These are phyloP conservation scores for Stemphylium beticola DNA, from an alignment of 2,329 filamentous ascomycete genomes.

Conservation along the genomic window DNA sequence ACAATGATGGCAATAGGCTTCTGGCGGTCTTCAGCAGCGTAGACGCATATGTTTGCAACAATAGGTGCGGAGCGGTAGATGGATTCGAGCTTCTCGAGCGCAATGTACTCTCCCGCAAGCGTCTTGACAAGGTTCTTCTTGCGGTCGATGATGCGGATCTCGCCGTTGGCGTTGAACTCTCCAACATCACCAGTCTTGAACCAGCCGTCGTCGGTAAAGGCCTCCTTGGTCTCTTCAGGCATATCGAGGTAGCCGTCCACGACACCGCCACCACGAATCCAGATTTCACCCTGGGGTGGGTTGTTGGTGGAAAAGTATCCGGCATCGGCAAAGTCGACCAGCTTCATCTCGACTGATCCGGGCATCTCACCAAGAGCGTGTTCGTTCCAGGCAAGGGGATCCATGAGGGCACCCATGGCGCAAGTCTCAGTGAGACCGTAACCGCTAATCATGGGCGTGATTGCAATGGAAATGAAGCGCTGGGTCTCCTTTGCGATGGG, in stretches of 20 bases:
- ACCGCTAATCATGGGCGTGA: conserved; percentile 92
- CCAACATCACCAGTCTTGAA: conserved; percentile 98
- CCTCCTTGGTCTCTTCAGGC: conserved; percentile 79
- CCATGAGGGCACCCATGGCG: conserved; percentile 81
- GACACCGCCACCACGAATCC: conserved; percentile 79
- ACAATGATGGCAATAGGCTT: conserved; percentile 85
- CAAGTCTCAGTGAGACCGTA: conserved; percentile 96
- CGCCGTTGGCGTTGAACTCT: conserved; percentile 80
- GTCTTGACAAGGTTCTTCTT: conserved; percentile 99
- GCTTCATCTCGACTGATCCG: conserved; percentile 82
- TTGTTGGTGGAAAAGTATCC: conserved; percentile 77
- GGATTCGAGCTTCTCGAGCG: conserved; percentile 91
- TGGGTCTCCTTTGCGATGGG: conserved; percentile 87
- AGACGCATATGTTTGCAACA: conserved; percentile 86
- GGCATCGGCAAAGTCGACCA: conserved; percentile 89
- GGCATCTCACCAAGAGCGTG: conserved; percentile 79
- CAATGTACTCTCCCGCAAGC: conserved; percentile 93
- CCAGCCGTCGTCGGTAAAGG: conserved; percentile 85
- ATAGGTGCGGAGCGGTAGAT: conserved; percentile 82
- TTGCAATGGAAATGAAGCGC: conserved; percentile 87
- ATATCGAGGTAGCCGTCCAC: conserved; percentile 83
- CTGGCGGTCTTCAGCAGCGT: conserved; percentile 75
- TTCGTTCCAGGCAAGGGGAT: conserved; percentile 83
- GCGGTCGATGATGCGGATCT: conserved; percentile 87
- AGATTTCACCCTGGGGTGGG: conserved; percentile 90